Evolutionary conservation across 371 early-diverging fungal genomes (phyloP).

Genomic region (Syncephalastrum monosporum): DNA sequence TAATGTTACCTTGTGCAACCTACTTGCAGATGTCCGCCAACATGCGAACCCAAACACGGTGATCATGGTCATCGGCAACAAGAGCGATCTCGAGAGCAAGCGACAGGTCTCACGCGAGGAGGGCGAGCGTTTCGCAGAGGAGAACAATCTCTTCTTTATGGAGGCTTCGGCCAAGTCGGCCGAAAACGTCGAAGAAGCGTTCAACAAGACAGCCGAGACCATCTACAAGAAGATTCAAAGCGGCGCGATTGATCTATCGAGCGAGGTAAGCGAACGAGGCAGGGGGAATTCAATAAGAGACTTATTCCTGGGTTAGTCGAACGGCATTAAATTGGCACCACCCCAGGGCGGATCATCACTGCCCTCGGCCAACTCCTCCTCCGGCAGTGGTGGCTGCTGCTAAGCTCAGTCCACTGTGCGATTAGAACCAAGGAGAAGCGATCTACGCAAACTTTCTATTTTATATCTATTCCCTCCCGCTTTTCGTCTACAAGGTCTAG

Average conservation of each 20-base stretch:
- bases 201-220: constrained; percentile 41
- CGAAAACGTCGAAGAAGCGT: constrained; percentile 83
- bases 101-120: constrained; percentile 86
- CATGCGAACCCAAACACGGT: constrained; percentile 91
- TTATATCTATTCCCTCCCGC: no score
- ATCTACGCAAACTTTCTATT: no score
- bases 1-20: constrained; percentile 4
- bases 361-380: constrained; percentile 43
- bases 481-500: no score
- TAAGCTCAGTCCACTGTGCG: constrained; percentile 9
- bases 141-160: constrained; percentile 84
- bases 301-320: constrained; percentile 22
- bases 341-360: constrained; percentile 47
- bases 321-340: constrained; percentile 47
- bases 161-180: constrained; percentile 96
- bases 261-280: constrained; percentile 29
- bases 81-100: constrained; percentile 84
- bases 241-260: constrained; percentile 44
- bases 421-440: no score
- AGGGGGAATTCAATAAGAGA: not conserved
- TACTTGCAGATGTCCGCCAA: constrained; percentile 65
- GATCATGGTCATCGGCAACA: constrained; percentile 94
- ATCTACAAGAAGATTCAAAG: constrained; percentile 45
- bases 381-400: constrained; percentile 44
- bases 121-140: constrained; percentile 84